Percentiles rank a stretch among this genome's conserved stretches.
These are phyloP conservation scores for Conringia planisiliqua DNA, from an alignment of 345 rosid species.

Conservation along the genomic window DNA sequence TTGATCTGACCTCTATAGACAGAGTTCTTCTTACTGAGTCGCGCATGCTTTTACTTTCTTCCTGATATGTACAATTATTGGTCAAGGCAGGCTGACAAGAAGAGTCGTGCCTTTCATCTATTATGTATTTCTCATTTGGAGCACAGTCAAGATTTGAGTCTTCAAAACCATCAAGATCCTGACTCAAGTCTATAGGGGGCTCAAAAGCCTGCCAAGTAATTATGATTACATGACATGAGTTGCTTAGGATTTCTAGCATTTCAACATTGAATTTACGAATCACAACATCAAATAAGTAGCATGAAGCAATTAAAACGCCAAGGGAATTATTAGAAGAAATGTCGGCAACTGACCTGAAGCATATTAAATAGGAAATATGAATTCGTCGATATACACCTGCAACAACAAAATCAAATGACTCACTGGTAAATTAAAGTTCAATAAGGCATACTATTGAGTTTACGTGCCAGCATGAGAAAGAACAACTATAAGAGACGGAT, in stretches of 20 bases:
- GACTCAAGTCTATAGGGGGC: constrained; percentile 96
- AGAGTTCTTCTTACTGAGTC: constrained; percentile 27
- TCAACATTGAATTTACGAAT: not conserved
- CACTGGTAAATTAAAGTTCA: not conserved
- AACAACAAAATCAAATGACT: constrained; percentile 25
- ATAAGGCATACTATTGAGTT: not conserved
- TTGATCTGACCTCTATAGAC: constrained; percentile 35
- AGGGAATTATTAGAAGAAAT: not conserved
- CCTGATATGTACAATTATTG: constrained; percentile 38
- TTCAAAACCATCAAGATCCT: constrained; percentile 50
- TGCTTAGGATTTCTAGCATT: constrained; percentile 8
- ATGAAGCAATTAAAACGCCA: not conserved
- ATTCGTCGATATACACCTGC: constrained; percentile 85
- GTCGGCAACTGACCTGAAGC: constrained; percentile 65
- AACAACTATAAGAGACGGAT: not conserved
- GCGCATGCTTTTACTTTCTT: constrained; percentile 26
- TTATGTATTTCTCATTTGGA: constrained; percentile 41
- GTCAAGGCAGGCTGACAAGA: constrained; percentile 42
- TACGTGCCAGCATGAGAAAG: constrained; percentile 6
- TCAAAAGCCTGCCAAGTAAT: constrained; percentile 78
- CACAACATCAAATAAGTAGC: not conserved
- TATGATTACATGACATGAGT: constrained; percentile 1
- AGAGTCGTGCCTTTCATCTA: constrained; percentile 44
- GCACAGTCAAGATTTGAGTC: constrained; percentile 41
- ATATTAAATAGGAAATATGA: constrained; percentile 75